phyloP scores from a whole-genome alignment of 139 green algal genomes.

The Tetradesmus lagerheimii region DNA sequence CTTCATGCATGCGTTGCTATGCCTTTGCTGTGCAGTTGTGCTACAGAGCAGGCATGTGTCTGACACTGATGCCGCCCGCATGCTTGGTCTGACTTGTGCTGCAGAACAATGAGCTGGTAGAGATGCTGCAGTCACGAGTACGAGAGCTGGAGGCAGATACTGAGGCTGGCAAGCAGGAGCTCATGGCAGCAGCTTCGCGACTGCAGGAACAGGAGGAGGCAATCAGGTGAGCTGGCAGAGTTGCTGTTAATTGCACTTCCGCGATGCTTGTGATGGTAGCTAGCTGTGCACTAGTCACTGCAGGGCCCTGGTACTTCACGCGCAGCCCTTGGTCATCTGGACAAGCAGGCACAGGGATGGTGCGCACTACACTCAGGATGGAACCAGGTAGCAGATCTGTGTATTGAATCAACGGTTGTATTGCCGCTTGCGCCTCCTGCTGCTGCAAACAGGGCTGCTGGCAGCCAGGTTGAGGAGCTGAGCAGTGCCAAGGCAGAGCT shows the following conservation, averaged over 20 bases:
- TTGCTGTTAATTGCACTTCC: too few species aligned
- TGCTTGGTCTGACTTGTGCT: neutral
- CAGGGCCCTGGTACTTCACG: too few species aligned
- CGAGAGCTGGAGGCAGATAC: slow-evolving; percentile 41
- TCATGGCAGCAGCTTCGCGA: slow-evolving; percentile 18
- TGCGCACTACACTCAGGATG: too few species aligned
- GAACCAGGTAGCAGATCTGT: too few species aligned
- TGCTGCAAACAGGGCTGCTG: slow-evolving; percentile 39
- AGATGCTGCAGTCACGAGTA: slow-evolving; percentile 30
- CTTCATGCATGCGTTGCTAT: neutral
- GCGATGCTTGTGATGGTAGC: too few species aligned
- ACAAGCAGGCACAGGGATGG: too few species aligned
- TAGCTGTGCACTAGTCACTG: too few species aligned
- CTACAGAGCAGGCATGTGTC: neutral
- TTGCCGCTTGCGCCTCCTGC: neutral
- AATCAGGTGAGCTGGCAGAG: slow-evolving; percentile 41
- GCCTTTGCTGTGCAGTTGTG: neutral
- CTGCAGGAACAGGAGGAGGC: slow-evolving; percentile 29
- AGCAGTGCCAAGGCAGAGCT: neutral
- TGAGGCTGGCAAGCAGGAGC: slow-evolving; percentile 40
- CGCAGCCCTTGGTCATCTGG: too few species aligned
- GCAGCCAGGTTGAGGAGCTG: slow-evolving; percentile 31
- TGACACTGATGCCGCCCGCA: neutral
- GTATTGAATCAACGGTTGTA: too few species aligned
- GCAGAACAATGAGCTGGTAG: slow-evolving; percentile 11